A percentile compares a stretch with the other conserved stretches of the same genome.
These are phyloP conservation scores for Urochloa ruziziensis DNA, from an alignment of 176 grass and related monocot genomes.

Conservation along the genomic window DNA sequence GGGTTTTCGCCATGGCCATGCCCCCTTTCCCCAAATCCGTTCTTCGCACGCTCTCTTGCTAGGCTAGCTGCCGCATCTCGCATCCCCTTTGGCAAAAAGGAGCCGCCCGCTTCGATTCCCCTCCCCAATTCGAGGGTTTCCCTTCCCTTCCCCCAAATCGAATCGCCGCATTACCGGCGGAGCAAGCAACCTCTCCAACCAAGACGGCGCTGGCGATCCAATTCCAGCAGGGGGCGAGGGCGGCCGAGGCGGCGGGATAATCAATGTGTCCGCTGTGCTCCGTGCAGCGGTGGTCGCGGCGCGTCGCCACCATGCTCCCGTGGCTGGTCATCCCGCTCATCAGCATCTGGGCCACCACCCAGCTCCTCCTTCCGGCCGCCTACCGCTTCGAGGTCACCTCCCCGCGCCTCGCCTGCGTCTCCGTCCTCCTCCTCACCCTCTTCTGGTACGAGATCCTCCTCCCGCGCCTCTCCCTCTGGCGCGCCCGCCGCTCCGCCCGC, in stretches of 20 bases:
- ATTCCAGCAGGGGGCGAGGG: conserved; percentile 5
- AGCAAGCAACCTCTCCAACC: conserved; percentile 23
- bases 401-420: conserved; percentile 83
- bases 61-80: conserved; percentile 38
- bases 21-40: conserved; percentile 16
- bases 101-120: conserved; percentile 18
- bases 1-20: conserved; percentile 65
- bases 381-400: conserved; percentile 96
- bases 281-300: conserved; percentile 96
- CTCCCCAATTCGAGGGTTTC: conserved; percentile 36
- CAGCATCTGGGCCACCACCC: conserved; percentile 77
- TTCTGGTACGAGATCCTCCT: conserved; percentile 98
- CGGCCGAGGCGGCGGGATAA: conserved; percentile 37
- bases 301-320: conserved; percentile 86
- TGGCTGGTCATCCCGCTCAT: conserved; percentile 88
- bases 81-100: conserved; percentile 29
- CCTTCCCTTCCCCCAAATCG: conserved; percentile 28
- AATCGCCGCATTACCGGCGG: conserved; percentile 15
- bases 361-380: conserved; percentile 78
- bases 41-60: neutral
- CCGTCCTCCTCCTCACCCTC: conserved; percentile 90
- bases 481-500: conserved; percentile 68
- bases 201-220: conserved; percentile 51
- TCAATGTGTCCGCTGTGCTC: conserved; percentile 97
- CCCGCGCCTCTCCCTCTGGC: conserved; percentile 76